Conservation (phyloP, 768 basidiomycete genomes). For the Artomyces pyxidatus region DNA sequence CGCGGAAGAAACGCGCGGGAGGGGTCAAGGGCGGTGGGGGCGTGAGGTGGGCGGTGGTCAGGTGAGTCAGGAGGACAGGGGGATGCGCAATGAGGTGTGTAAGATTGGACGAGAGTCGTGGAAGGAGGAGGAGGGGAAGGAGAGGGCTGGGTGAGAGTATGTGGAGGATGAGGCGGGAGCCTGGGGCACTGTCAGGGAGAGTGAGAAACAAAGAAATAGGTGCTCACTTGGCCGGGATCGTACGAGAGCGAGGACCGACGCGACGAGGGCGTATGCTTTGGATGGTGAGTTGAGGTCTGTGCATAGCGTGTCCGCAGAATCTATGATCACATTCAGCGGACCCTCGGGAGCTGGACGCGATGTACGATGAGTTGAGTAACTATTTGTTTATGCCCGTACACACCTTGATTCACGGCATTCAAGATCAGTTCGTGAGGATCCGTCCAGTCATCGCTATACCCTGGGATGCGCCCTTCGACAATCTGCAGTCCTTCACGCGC, state of each 20-base stretch:
- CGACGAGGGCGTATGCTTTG: conserved; percentile 45
- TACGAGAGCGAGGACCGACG: conserved; percentile 36
- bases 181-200: neutral
- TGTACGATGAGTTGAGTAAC: neutral
- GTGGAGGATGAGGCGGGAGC: conserved; percentile 57
- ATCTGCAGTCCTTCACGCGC: conserved; percentile 26
- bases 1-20: conserved; percentile 70
- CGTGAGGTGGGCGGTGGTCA: conserved; percentile 64
- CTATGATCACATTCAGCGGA: conserved; percentile 58
- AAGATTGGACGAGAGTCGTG: conserved; percentile 57
- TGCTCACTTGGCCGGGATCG: conserved; percentile 42
- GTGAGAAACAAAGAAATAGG: too few species aligned
- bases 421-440: conserved; percentile 30
- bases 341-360: conserved; percentile 31
- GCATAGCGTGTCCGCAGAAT: conserved; percentile 61
- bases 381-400: neutral
- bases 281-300: conserved; percentile 50
- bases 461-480: conserved; percentile 45
- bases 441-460: conserved; percentile 33
- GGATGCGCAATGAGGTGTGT: conserved; percentile 64
- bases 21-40: conserved; percentile 58
- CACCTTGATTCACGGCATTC: conserved; percentile 32
- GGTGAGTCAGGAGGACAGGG: conserved; percentile 53
- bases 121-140: conserved; percentile 47
- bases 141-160: conserved; percentile 40